Conservation (phyloP, 2,329 filamentous ascomycete species). For the Nemania sp. region DNA sequence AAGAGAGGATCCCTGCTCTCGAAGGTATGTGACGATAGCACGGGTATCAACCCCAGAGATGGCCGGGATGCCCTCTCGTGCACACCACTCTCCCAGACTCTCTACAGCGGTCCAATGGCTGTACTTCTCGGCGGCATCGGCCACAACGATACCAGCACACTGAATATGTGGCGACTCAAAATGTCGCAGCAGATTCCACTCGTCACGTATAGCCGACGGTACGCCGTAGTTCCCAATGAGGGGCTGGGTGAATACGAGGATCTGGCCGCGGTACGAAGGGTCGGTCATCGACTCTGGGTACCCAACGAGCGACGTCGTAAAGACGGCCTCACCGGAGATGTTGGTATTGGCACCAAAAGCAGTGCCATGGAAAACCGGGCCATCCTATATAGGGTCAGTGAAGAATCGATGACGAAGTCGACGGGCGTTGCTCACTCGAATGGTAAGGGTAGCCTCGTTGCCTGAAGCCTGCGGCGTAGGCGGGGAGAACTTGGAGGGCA, state of each 20-base stretch:
- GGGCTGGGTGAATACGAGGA: constrained; percentile 96
- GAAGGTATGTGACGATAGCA: constrained; percentile 92
- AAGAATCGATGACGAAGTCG: constrained; percentile 20
- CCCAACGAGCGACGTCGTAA: constrained; percentile 96
- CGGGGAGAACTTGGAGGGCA: constrained; percentile 61
- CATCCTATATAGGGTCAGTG: constrained; percentile 64
- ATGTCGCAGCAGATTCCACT: constrained; percentile 91
- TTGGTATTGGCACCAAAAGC: constrained; percentile 97
- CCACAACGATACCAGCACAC: constrained; percentile 92
- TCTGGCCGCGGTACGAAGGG: constrained; percentile 89
- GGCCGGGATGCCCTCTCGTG: constrained; percentile 91
- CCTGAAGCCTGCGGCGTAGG: constrained; percentile 69
- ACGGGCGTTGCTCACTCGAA: constrained; percentile 66
- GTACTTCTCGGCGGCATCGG: constrained; percentile 91
- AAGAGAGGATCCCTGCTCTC: constrained; percentile 95
- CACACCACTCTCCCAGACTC: constrained; percentile 91
- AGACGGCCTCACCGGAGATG: constrained; percentile 97
- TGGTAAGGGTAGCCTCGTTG: constrained; percentile 90
- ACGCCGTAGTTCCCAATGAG: constrained; percentile 99
- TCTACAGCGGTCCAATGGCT: constrained; percentile 99
- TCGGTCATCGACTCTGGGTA: constrained; percentile 96
- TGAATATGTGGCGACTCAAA: constrained; percentile 98
- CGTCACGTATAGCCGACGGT: constrained; percentile 80
- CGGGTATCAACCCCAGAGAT: constrained; percentile 97
- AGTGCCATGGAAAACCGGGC: constrained; percentile 93